These are phyloP conservation scores for Boletus vinaceobasis DNA, from an alignment of 768 basidiomycete genomes.

Conservation along the genomic window DNA sequence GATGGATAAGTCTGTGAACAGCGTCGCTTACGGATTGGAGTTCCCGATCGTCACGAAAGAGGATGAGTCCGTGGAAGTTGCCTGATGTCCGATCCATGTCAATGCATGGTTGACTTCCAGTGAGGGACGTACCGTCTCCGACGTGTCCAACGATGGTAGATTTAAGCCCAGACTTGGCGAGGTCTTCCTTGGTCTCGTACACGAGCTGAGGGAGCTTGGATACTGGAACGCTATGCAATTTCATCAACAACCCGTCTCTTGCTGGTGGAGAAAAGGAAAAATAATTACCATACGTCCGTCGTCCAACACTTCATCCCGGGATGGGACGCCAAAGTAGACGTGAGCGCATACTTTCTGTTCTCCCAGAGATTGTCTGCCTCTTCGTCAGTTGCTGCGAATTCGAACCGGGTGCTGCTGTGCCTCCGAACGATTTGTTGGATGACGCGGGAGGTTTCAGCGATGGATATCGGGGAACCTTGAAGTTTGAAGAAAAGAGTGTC, in stretches of 20 bases:
- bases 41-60: conserved; percentile 60
- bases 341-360: conserved; percentile 81
- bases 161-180: conserved; percentile 50
- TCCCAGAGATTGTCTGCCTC: conserved; percentile 81
- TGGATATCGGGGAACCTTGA: conserved; percentile 65
- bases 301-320: conserved; percentile 74
- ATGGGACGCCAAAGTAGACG: conserved; percentile 60
- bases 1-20: conserved; percentile 66
- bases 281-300: conserved; percentile 80
- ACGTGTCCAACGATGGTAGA: conserved; percentile 83
- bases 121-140: conserved; percentile 60
- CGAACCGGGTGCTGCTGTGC: conserved; percentile 65
- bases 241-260: background rate
- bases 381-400: conserved; percentile 69
- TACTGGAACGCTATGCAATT: conserved; percentile 55
- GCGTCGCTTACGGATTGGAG: conserved; percentile 50
- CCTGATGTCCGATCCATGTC: conserved; percentile 25
- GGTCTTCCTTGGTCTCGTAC: conserved; percentile 75
- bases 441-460: conserved; percentile 53
- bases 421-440: conserved; percentile 61
- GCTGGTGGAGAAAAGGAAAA: background rate
- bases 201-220: conserved; percentile 67
- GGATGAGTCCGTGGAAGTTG: conserved; percentile 47
- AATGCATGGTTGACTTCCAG: background rate
- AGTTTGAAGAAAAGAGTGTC: conserved; percentile 92